Evolutionary conservation across 208 protist genomes (phyloP).

Genomic region (Crithidia thermophila): DNA sequence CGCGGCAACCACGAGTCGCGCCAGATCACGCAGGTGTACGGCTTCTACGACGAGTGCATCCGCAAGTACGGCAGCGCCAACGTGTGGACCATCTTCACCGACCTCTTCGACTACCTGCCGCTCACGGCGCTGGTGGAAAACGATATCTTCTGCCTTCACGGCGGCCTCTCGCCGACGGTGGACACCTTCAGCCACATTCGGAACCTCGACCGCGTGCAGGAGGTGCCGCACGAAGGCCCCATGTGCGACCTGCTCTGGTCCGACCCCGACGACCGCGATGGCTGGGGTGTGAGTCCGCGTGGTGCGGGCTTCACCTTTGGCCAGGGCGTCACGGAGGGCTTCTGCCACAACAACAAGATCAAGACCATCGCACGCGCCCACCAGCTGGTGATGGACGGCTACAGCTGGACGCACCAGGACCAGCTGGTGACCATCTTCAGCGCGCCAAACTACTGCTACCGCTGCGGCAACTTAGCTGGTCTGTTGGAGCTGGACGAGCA

Average conservation of each 20-base stretch:
- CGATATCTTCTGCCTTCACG: constrained; percentile 98
- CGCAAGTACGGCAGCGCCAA: constrained; percentile 97
- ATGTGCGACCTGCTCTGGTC: constrained; percentile 99
- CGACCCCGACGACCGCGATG: constrained; percentile 96
- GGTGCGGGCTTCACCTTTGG: constrained; percentile 99
- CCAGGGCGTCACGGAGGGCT: constrained; percentile 97
- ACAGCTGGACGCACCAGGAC: constrained; percentile 98
- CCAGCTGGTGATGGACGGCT: constrained; percentile 98
- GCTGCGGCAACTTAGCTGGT: constrained; percentile 97
- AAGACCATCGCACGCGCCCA: constrained; percentile 96
- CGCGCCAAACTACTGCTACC: constrained; percentile 99
- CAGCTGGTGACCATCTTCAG: constrained; percentile 99
- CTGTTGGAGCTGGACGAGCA: constrained; percentile 99
- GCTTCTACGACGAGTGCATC: constrained; percentile 99
- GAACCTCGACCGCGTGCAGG: constrained; percentile 95
- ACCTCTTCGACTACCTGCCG: constrained; percentile 99
- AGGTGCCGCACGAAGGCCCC: constrained; percentile 99
- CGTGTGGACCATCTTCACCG: constrained; percentile 98
- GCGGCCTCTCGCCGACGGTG: constrained; percentile 94
- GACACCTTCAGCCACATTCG: constrained; percentile 96
- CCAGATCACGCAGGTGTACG: constrained; percentile 99
- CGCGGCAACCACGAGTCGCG: constrained; percentile 99
- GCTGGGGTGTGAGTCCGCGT: constrained; percentile 97
- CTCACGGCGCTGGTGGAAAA: constrained; percentile 97
- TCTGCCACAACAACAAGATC: constrained; percentile 98